Evolutionary conservation across 1,284 basidiomycete genomes (phyloP), one percentile per base, ranked within the genome.

Genomic region (Ustilago cynodontis): DNA sequence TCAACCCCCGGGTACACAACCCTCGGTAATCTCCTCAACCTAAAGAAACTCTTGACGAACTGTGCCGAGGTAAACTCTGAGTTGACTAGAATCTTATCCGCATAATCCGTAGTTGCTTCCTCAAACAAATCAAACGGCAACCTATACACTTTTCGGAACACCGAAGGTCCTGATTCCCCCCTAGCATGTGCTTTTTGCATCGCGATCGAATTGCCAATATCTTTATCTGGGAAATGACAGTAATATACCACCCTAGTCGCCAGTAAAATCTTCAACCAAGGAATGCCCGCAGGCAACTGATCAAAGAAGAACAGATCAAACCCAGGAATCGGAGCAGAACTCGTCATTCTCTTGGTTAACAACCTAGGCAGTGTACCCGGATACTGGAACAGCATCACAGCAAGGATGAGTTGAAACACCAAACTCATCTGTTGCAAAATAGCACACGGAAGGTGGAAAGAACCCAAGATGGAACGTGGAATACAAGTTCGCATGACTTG

Each of bases 271-370:
- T 93, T 90, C 1, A 99, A 88, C 71, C 96, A 88, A 0, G 96
- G 96, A 20, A 98, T 89, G 69, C 93, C 94, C 1, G 94, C 94
- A 1, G 94, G 94, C 22, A 98, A 90, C 86, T 98, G 96, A 87
- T 99, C 97, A 18, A 98, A 92, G 69, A 99, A 92, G 88, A 92
- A 95, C 29, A 98, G 90, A 84, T 99, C 96, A 60, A 85, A 87
- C 0, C 80, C 63, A 41, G 78, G 59, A 24, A 55, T 41, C 29
- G 80, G 84, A 92, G 80, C 60, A 4, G 77, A 74, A 5, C 56
- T 59, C 3, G 81, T 73, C 35, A 77, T 60, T 52, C 82, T 20
- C 45, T 63, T 45, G 37, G 77, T 70, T 9, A 84, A 47, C 31
- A 82, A 75, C 41, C 64, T 45, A 28, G 82, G 80, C 53, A 87